Evolutionary conservation across 2,329 filamentous ascomycete species (phyloP), one percentile per base, ranked within the genome.

Genomic region (Colletotrichum cordylinicola): DNA sequence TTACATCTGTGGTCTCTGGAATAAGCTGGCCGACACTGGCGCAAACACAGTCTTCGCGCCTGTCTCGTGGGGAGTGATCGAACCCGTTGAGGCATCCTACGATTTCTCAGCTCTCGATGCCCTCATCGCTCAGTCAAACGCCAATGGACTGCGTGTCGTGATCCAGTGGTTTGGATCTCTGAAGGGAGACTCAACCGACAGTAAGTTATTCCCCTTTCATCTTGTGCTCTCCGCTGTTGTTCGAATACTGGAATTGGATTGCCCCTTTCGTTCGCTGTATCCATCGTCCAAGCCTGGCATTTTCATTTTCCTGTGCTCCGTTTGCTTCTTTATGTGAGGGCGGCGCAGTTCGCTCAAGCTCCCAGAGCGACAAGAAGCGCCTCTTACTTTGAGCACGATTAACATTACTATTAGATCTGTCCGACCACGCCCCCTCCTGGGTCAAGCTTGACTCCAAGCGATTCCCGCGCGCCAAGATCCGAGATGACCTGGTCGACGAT

Each of bases 11-110:
- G 62, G 69, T 2, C 71, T 81, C 8, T 82, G 79, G 78, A 77
- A 75, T 4, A 75, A 77, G 37, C 77, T 84, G 74, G 76, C 67
- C 35, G 76, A 70, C 12, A 74, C 72, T 18, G 77, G 80, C 52
- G 76, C 82, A 75, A 84, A 84, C 73, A 84, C 83, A 0, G 67
- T 83, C 4, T 78, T 83, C 3, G 80, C 81, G 2, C 78, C 74
- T 8, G 79, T 84, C 2, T 78, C 81, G 1, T 84, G 82, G 83
- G 82, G 83, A 55, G 77, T 78, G 61, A 79, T 83, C 43, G 82
- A 83, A 76, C 82, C 80, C 1, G 71, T 76, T 3, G 80, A 84
- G 74, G 82, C 77, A 15, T n/a, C 56, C 5, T 84, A 83, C 62
- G 72, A 80, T 60, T 83, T 82, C 56, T 35, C 70, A 12, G 77